Conservation (phyloP, 2,329 filamentous ascomycete species). For the Thelonectria rubi region DNA sequence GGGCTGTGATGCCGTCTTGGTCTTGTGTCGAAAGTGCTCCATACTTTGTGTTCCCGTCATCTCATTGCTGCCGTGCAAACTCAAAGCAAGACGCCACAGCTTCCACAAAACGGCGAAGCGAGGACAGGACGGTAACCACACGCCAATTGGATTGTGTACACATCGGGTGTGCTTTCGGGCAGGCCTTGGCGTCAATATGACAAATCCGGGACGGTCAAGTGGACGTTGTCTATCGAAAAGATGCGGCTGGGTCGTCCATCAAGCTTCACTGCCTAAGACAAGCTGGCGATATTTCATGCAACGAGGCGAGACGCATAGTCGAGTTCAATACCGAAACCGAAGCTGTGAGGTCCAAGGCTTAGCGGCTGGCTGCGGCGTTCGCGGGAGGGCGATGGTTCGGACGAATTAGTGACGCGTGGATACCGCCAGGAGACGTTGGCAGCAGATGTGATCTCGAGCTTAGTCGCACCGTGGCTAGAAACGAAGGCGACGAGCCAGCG, state of each 20-base stretch:
- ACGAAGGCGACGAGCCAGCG: constrained; percentile 22
- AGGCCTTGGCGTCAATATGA: constrained; percentile 1
- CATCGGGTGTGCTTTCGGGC: neutral
- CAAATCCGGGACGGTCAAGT: neutral
- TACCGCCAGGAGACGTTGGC: constrained; percentile 27
- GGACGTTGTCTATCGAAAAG: constrained; percentile 6
- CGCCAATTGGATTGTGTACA: constrained; percentile 6
- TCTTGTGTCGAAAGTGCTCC: neutral
- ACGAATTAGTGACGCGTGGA: constrained; percentile 27
- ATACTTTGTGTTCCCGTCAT: neutral
- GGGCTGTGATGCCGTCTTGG: neutral
- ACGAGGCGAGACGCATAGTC: constrained; percentile 24
- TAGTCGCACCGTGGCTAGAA: constrained; percentile 27
- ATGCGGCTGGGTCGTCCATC: constrained; percentile 2
- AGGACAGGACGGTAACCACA: neutral
- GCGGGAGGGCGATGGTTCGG: constrained; percentile 20
- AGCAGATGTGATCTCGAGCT: constrained; percentile 33
- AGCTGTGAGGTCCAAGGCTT: constrained; percentile 29
- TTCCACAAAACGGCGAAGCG: constrained; percentile 10
- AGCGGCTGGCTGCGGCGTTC: constrained; percentile 25
- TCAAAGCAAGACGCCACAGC: constrained; percentile 6
- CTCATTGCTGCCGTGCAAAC: constrained; percentile 1
- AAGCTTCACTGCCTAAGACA: constrained; percentile 21
- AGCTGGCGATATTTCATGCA: constrained; percentile 24
- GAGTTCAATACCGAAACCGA: constrained; percentile 16